Evolutionary conservation across 2,329 filamentous ascomycete species (phyloP), one percentile per base, ranked within the genome.

Genomic region (Pyricularia sp.): DNA sequence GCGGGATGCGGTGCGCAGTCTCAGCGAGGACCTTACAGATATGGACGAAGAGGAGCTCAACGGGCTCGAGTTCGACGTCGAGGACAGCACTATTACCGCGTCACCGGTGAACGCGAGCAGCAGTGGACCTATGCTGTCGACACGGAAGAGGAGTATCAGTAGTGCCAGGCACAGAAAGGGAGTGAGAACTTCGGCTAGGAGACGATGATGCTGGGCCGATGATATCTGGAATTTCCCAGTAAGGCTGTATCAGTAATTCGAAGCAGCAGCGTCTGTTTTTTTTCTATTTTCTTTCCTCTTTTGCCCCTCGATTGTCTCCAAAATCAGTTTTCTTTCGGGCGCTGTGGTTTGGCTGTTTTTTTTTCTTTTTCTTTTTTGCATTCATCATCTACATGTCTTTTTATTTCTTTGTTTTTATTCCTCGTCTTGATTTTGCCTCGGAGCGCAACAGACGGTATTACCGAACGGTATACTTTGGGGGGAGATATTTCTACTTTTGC

Each of bases 31-130:
- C 73, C 84, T 97, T 26, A 96, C 92, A 69, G 94, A 97, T 76
- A 88, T 97, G 76, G 94, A 97, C 74, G 94, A 97, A 72, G 93
- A 96, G 67, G 92, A 94, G 79, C 83, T 97, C 69, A 89, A 92
- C 74, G 92, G 90, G 42, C 81, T 93, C 42, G 84, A 81, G 42
- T 81, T 83, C 66, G 85, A 86, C 71, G 81, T 87, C 33, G 83
- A 84, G 72, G 81, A 84, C 68, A 77, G 78, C 70, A 82, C 79
- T 28, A 81, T 82, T 68, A 81, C 78, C 11, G 80, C 80, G 3
- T 80, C 80, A n/a, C 74, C 74, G 3, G 70, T 70, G 23, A 71
- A 72, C 23, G 55, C 68, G 69, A 59, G 28, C 30, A n/a, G 28
- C 58, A 63, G 23, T 10, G 30, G 30, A 33, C 14, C 66, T 26